Evolutionary conservation across 768 basidiomycete genomes (phyloP).

Genomic region (Leccinum barrowsii): DNA sequence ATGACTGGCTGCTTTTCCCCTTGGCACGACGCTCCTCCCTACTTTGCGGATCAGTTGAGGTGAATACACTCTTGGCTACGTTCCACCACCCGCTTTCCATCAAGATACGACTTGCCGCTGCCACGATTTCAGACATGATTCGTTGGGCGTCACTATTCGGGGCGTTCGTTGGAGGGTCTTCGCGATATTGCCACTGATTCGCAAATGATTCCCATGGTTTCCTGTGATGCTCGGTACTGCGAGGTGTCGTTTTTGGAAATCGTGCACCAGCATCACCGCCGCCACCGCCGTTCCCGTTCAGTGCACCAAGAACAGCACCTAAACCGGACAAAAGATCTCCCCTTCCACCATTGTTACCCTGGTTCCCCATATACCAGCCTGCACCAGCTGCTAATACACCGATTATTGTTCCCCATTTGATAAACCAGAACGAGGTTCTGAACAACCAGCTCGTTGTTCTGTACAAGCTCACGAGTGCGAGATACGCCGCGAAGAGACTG

Average conservation of each 20-base stretch:
- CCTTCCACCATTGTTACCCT: slow-evolving; percentile 31
- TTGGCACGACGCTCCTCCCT: slow-evolving; percentile 6
- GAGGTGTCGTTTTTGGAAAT: slow-evolving; percentile 14
- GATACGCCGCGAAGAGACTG: slow-evolving; percentile 67
- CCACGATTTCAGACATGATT: slow-evolving; percentile 44
- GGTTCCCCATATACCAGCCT: slow-evolving; percentile 52
- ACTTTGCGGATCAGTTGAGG: slow-evolving; percentile 9
- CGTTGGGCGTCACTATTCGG: slow-evolving; percentile 39
- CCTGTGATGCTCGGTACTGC: slow-evolving; percentile 28
- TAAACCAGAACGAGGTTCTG: slow-evolving; percentile 59
- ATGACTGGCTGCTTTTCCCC: slow-evolving; percentile 10
- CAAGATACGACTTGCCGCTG: slow-evolving; percentile 29
- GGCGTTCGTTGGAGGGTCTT: slow-evolving; percentile 16
- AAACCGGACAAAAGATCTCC: slow-evolving; percentile 38
- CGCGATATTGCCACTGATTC: slow-evolving; percentile 52
- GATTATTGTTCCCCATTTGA: slow-evolving; percentile 74
- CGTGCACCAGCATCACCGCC: slow-evolving; percentile 29
- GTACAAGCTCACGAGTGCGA: slow-evolving; percentile 73
- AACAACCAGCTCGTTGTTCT: slow-evolving; percentile 76
- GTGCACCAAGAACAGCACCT: slow-evolving; percentile 38
- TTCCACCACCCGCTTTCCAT: slow-evolving; percentile 40
- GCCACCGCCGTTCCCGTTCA: slow-evolving; percentile 37
- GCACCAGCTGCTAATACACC: slow-evolving; percentile 48
- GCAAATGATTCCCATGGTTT: slow-evolving; percentile 70
- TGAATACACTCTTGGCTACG: slow-evolving; percentile 29